phyloP scores from a whole-genome alignment of 73 alveolate genomes.

The Paramecium tetraurelia region DNA sequence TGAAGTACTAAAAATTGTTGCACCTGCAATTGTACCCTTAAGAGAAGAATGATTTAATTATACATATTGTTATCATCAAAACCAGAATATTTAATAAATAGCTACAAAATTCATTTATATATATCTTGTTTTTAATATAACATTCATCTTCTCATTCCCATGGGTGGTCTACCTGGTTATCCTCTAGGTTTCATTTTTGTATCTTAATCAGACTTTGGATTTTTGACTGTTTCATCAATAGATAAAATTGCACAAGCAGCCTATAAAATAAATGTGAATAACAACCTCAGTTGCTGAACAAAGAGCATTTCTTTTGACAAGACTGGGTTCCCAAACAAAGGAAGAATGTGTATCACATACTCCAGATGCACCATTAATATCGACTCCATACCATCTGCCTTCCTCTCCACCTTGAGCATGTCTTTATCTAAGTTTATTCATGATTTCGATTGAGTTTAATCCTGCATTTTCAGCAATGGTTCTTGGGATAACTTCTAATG shows the following conservation, averaged over 20 bases:
- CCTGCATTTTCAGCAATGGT: slow-evolving; percentile 97
- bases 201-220: slow-evolving; percentile 79
- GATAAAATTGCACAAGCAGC: slow-evolving; percentile 95
- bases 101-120: neutral
- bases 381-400: slow-evolving; percentile 95
- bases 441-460: slow-evolving; percentile 74
- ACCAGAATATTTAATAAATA: neutral
- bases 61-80: neutral
- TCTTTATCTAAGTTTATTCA: slow-evolving; percentile 91
- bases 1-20: slow-evolving; percentile 8
- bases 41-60: slow-evolving; percentile 10
- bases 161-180: slow-evolving; percentile 52
- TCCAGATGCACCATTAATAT: slow-evolving; percentile 69
- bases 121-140: neutral
- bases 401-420: slow-evolving; percentile 88
- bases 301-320: slow-evolving; percentile 81
- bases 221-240: slow-evolving; percentile 93
- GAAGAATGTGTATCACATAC: slow-evolving; percentile 74
- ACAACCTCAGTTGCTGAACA: slow-evolving; percentile 85
- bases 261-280: neutral
- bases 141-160: slow-evolving; percentile 48
- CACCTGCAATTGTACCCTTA: neutral
- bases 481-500: slow-evolving; percentile 95
- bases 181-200: slow-evolving; percentile 43
- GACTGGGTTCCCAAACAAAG: slow-evolving; percentile 85